Base-by-base conservation (phyloP, 208 protist species). In the Wallacemonas sp. region DNA sequence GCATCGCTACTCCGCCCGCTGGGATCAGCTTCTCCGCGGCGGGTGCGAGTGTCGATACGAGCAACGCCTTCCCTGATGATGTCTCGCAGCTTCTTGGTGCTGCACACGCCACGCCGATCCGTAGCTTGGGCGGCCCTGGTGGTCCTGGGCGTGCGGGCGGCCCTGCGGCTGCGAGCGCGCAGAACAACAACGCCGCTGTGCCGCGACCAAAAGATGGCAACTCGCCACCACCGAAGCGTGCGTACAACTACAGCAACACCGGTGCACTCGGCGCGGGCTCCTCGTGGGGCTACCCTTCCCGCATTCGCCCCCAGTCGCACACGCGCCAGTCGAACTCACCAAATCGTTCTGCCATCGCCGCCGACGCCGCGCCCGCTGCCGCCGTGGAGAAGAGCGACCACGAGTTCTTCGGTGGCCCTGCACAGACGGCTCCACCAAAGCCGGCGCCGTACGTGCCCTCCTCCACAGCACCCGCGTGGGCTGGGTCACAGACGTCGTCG, bases 71-170 rank as follows among this genome's bases (percentile, higher is more conserved):
- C 27, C 60, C 74, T 17, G 69, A 56, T 11, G 44, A 73, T 22
- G 28, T 51, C 38, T 68, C 68, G 55, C 56, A 71, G 33, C 45
- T 62, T 15, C 31, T 64, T 17, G 38, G 51, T 0, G 53, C 56
- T 14, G 22, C 39, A 1, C 60, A 65, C 53, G 21, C 30, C 45
- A 39, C 33, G 28, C 74, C 56, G 53, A 74, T 61, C 51, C 68
- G 73, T 39, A 49, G 64, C 30, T 45, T 62, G 15, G 69, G 74
- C 27, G 75, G 75, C 2, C 75, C 75, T 0, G 75, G 75, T 26
- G 75, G 75, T 0, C 75, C 75, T 3, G 62, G 66, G 21, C 61
- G 70, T 30, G 42, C 12, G 2, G 42, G 19, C 22, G 39, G 27
- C 42, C 41, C 38, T 34, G 21, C 24, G 11, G 31, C 15, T 14